Base-by-base conservation (phyloP, 2,329 filamentous ascomycete species). In the Cadophora sp. region DNA sequence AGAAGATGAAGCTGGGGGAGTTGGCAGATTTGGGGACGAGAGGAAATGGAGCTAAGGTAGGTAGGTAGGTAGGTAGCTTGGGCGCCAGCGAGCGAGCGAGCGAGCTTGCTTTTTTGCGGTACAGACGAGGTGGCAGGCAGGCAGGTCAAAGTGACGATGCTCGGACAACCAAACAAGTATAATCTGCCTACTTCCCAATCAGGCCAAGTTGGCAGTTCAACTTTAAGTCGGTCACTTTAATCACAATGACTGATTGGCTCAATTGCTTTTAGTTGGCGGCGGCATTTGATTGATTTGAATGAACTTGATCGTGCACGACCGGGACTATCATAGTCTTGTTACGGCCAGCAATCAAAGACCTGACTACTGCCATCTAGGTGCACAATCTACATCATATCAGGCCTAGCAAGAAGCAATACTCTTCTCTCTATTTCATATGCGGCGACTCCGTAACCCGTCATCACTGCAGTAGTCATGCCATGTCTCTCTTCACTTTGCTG, bases 41-140 rank as follows among this genome's bases (percentile, higher is more conserved):
- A 55, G 58, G 19, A 34, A 66, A 62, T 37, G 27, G 51, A 46
- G 64, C 64, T 66, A 53, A 61, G 40, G 61, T n/a, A n/a, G n/a
- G n/a, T n/a, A n/a, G n/a, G n/a, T n/a, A n/a, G n/a, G n/a, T n/a
- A n/a, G n/a, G n/a, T 66, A 34, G 58, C 34, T 61, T 46, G 16
- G 55, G 55, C 55, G 31, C 27, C 16, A 56, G 22, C 53, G 27
- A 56, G 8, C 29, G 19, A 56, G 19, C 53, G 8, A 34, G 19
- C 53, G 14, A 53, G 4, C 37, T 43, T 43, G 37, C 8, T 43
- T 55, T 55, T 55, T 43, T 16, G 40, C 40, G 40, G 40, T 37
- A 29, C 16, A 55, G 50, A 12, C 22, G 12, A 27, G 50, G 11
- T 2, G 26, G 43, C 24, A 22, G 24, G 34, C 34, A 8, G n/a